These are phyloP conservation scores for Pestalotiopsis sp. DNA, from an alignment of 2,329 filamentous ascomycete species.

Conservation along the genomic window DNA sequence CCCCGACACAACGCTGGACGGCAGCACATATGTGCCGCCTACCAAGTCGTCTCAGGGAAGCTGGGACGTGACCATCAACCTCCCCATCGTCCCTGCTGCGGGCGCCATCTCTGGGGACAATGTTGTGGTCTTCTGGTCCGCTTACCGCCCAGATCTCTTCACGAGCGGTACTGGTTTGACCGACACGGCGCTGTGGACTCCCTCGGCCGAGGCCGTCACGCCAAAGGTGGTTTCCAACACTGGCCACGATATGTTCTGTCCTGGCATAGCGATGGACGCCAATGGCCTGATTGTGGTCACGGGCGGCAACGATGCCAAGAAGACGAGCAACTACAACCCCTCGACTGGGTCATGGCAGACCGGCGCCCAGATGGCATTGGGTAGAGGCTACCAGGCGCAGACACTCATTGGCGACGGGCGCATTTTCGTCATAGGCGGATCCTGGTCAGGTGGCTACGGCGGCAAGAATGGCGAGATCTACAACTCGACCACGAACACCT, in stretches of 20 bases:
- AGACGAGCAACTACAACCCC: constrained; percentile 51
- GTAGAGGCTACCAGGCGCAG: constrained; percentile 56
- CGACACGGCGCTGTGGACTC: constrained; percentile 21
- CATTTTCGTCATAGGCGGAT: constrained; percentile 62
- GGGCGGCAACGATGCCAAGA: constrained; percentile 51
- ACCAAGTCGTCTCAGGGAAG: constrained; percentile 25
- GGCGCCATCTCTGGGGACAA: constrained; percentile 29
- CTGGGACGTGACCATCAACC: constrained; percentile 38
- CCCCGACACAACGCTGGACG: constrained; percentile 20
- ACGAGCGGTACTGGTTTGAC: constrained; percentile 21
- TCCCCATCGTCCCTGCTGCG: constrained; percentile 38
- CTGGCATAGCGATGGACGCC: constrained; percentile 53
- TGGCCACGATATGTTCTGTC: constrained; percentile 59
- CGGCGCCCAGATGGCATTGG: constrained; percentile 44
- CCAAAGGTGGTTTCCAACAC: constrained; percentile 40
- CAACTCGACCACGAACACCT: constrained; percentile 44
- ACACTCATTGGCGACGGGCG: constrained; percentile 53
- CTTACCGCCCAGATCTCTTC: constrained; percentile 22
- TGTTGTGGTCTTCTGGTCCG: constrained; percentile 29
- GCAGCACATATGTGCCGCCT: constrained; percentile 19
- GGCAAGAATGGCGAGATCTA: constrained; percentile 61
- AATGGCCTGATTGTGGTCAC: constrained; percentile 54
- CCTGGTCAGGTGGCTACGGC: constrained; percentile 50
- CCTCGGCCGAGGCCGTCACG: constrained; percentile 26
- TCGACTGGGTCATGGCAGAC: constrained; percentile 38